Evolutionary conservation across 192 early-diverging fungal species (phyloP), one percentile per base, ranked within the genome.

Genomic region (Phycomyces blakesleeanus): DNA sequence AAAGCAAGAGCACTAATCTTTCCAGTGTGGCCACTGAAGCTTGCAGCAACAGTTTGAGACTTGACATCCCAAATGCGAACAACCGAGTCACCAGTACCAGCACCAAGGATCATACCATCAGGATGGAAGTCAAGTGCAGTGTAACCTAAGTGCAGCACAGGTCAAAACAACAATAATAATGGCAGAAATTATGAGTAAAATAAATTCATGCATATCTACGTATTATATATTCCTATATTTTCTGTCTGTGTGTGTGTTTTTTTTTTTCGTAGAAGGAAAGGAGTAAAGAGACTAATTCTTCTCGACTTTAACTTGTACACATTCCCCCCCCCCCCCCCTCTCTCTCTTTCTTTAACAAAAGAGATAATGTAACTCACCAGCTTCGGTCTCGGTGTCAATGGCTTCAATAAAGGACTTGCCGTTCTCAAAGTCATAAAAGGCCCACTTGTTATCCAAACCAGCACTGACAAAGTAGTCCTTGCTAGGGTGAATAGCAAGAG

Each of bases 41-140:
- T 76, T n/a, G 83, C 80, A 40, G 86, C 88, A 55, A 81, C 76
- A 16, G 73, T 73, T 64, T 85, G 81, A 12, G 82, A 76, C 62
- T 87, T 92, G 55, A 95, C 74, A 73, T 97, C 94, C 85, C 93
- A 90, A 47, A 97, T 85, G 25, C 85, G 84, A 22, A 95, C 82
- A 42, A 79, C 68, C 1, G 84, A 81, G 51, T 93, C 88, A 34
- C 70, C 55, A 0, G 87, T 89, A 44, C 90, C 93, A 4, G 92
- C 85, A 10, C 80, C 95, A 24, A 95, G 61, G 50, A 99, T 85
- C 55, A 90, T 75, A 64, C 94, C 95, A 72, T 99, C 97, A 1
- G 95, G 95, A 75, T 97, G 97, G 81, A 96, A 92, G 16, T 81
- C 64, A 52, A 81, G 79, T 1, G 82, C 66, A 6, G 83, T 80